Conservation (phyloP, 805 yeast genomes). For the Sugiyamaella americana region DNA sequence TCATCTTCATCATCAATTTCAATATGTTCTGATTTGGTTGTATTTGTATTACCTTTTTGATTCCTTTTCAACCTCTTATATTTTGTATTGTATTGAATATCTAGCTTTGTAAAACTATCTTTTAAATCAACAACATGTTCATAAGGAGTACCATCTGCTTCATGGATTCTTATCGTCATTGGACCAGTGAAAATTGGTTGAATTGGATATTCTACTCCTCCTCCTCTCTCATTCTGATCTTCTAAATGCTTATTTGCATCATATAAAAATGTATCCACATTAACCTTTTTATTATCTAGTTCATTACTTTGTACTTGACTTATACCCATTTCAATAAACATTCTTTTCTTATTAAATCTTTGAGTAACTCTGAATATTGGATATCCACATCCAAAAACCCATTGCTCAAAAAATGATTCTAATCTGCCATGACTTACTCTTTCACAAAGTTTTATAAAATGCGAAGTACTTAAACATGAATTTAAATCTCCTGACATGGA, state of each 20-base stretch:
- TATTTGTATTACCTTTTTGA: slow-evolving; percentile 26
- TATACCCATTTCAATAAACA: slow-evolving; percentile 90
- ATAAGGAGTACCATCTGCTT: slow-evolving; percentile 97
- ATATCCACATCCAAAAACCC: slow-evolving; percentile 86
- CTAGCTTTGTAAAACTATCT: slow-evolving; percentile 78
- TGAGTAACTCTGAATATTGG: slow-evolving; percentile 88
- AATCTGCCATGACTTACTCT: slow-evolving; percentile 83
- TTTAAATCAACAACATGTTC: slow-evolving; percentile 93
- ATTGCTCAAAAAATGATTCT: slow-evolving; percentile 80
- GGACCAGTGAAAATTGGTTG: slow-evolving; percentile 68
- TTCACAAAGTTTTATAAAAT: slow-evolving; percentile 91
- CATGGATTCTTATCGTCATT: slow-evolving; percentile 94
- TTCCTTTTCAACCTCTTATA: slow-evolving; percentile 67
- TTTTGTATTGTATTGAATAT: slow-evolving; percentile 92
- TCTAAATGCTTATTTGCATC: slow-evolving; percentile 33
- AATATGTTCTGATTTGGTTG: slow-evolving; percentile 12
- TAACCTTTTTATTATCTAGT: slow-evolving; percentile 35
- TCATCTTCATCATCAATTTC: slow-evolving; percentile 31
- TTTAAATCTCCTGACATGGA: slow-evolving; percentile 94
- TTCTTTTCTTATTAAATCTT: slow-evolving; percentile 85
- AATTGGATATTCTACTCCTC: not conserved
- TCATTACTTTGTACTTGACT: slow-evolving; percentile 79
- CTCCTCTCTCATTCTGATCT: not conserved
- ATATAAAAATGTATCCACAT: slow-evolving; percentile 34
- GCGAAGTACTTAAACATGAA: slow-evolving; percentile 70